Evolutionary conservation across 2,329 filamentous ascomycete genomes (phyloP), one percentile per base, ranked within the genome.

Genomic region (Arthrobotrys sphaeroides): DNA sequence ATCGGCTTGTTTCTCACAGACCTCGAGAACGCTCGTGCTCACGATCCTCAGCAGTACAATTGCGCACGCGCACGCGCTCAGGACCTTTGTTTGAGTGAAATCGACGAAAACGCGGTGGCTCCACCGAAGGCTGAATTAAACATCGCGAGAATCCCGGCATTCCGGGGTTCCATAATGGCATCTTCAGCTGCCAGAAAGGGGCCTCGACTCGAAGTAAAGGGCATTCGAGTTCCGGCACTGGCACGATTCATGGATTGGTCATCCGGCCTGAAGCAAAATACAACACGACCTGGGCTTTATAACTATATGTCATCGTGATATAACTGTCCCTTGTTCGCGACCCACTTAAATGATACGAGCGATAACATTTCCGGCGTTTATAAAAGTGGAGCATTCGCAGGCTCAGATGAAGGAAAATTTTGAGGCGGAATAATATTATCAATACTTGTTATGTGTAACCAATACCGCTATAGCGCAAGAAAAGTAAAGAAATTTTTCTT

Each of bases 301-400:
- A 10, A 10, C 31, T 55, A 55, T 55, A 55, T 36, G 9, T 22
- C 31, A 20, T 55, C 51, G 31, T 55, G 24, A 22, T 55, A 55
- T 38, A 7, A 18, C 28, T 24, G 4, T 55, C 24, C 42, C 59
- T n/a, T 49, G 28, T 18, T 18, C 24, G 26, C 24, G 38, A 62
- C 53, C 65, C 53, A 69, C 65, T 61, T 33, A 16, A 42, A 40
- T 43, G 53, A 60, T 69, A 67, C 22, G 33, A 57, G 38, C 38
- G 62, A 67, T 67, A 67, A 57, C 49, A 69, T 33, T 47, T 57
- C 24, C 47, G 53, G 62, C 51, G 36, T 53, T 42, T 42, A 45
- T 36, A 31, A 38, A 43, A 31, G 43, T 61, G 65, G 53, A 61
- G 65, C 12, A 22, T 4, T 9, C 24, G n/a, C 10, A 36, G 28